Conservation (phyloP, 2,329 filamentous ascomycete genomes). For the Ambrosiella cleistominuta region DNA sequence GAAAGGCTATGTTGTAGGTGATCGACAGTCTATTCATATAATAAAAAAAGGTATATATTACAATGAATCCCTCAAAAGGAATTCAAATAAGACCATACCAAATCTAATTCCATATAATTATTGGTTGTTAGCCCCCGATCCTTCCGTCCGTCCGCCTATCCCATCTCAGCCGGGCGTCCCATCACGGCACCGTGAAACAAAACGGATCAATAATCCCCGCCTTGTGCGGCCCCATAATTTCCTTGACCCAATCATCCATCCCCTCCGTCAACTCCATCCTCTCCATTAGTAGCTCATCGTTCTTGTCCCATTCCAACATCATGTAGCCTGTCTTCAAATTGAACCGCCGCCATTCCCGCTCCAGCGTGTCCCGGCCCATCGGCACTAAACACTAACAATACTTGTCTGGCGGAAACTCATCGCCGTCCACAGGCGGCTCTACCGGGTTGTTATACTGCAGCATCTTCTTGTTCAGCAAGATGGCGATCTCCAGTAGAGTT, state of each 20-base stretch:
- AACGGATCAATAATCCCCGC: no score
- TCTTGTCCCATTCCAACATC: neutral
- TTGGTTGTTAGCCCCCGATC: no score
- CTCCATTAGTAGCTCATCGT: neutral
- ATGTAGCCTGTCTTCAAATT: slow-evolving; percentile 23
- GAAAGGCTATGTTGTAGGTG: slow-evolving; percentile 29
- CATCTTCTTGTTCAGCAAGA: neutral
- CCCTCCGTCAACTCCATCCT: neutral
- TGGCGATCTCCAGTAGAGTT: neutral
- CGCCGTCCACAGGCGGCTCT: no score
- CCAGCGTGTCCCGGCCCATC: slow-evolving; percentile 21
- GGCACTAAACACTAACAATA: slow-evolving; percentile 36
- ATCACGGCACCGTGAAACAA: no score
- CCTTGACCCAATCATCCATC: neutral
- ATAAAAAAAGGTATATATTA: neutral
- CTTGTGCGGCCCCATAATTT: neutral
- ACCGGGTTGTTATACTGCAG: no score
- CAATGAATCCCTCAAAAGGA: no score
- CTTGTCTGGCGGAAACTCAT: neutral
- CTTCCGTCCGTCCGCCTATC: no score
- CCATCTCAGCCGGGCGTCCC: no score
- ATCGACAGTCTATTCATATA: neutral
- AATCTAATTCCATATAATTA: no score
- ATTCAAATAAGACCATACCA: no score
- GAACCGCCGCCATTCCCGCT: slow-evolving; percentile 33